Conservation (phyloP, 78 protist genomes). For the Guillardia theta region DNA sequence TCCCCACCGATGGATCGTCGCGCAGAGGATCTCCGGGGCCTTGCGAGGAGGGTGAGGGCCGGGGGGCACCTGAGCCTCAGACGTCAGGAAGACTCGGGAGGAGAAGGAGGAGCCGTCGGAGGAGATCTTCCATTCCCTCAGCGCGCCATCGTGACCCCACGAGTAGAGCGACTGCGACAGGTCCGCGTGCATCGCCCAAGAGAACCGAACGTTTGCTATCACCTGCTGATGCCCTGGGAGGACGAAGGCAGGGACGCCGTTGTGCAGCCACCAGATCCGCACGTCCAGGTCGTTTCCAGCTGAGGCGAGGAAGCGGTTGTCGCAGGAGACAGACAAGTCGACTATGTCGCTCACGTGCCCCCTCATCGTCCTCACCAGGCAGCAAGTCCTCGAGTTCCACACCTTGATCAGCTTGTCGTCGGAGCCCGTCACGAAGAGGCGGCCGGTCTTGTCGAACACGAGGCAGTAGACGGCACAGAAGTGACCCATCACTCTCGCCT, state of each 20-base stretch:
- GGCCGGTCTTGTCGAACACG: background rate
- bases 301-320: conserved; percentile 21
- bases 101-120: background rate
- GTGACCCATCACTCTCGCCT: background rate
- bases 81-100: background rate
- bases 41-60: background rate
- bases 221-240: background rate
- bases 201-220: background rate
- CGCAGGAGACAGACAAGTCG: background rate
- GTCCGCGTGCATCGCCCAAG: background rate
- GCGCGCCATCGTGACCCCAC: background rate
- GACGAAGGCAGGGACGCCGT: background rate
- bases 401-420: conserved; percentile 25
- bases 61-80: background rate
- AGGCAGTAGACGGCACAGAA: background rate
- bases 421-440: background rate
- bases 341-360: background rate
- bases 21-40: background rate
- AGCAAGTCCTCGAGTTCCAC: background rate
- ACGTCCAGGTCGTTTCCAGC: background rate
- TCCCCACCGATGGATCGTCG: background rate
- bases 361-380: background rate
- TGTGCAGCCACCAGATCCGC: conserved; percentile 29
- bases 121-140: background rate
- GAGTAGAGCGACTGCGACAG: background rate